Evolutionary conservation across 495 filamentous ascomycete species (phyloP).

Genomic region (Annulohypoxylon bovei): DNA sequence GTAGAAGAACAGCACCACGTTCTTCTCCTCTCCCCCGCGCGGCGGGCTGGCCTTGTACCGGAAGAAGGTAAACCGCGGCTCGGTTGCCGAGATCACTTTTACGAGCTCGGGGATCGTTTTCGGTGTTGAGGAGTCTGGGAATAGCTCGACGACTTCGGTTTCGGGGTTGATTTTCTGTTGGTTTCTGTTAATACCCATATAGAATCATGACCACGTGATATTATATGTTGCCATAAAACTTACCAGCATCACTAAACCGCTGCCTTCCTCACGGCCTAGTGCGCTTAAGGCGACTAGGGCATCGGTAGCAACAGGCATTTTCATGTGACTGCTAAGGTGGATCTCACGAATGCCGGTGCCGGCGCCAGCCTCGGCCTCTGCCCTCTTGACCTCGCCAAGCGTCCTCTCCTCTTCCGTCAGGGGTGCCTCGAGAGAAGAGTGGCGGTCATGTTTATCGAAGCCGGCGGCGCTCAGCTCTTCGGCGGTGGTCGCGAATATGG

Average conservation of each 20-base stretch:
- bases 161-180: constrained; percentile 75
- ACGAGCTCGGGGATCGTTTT: constrained; percentile 60
- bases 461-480: constrained; percentile 75
- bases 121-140: constrained; percentile 61
- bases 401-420: constrained; percentile 89
- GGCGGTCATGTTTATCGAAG: constrained; percentile 79
- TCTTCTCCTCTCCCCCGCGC: constrained; percentile 63
- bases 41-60: constrained; percentile 63
- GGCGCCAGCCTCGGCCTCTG: constrained; percentile 79
- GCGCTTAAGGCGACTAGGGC: constrained; percentile 72
- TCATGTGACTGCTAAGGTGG: constrained; percentile 66
- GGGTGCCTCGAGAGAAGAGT: constrained; percentile 73
- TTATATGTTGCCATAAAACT: constrained; percentile 39
- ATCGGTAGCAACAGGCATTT: constrained; percentile 74
- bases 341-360: constrained; percentile 73
- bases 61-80: constrained; percentile 93
- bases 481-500: constrained; percentile 78
- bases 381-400: constrained; percentile 77
- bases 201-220: background rate
- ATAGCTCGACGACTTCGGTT: constrained; percentile 82
- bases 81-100: constrained; percentile 75
- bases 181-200: background rate
- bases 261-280: constrained; percentile 61
- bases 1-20: constrained; percentile 89
- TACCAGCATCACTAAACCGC: constrained; percentile 82